A percentile compares a stretch with the other conserved stretches of the same genome.
Evolutionary conservation across 78 protist genomes (phyloP).

Genomic region (Dictyostelium firmibasis): DNA sequence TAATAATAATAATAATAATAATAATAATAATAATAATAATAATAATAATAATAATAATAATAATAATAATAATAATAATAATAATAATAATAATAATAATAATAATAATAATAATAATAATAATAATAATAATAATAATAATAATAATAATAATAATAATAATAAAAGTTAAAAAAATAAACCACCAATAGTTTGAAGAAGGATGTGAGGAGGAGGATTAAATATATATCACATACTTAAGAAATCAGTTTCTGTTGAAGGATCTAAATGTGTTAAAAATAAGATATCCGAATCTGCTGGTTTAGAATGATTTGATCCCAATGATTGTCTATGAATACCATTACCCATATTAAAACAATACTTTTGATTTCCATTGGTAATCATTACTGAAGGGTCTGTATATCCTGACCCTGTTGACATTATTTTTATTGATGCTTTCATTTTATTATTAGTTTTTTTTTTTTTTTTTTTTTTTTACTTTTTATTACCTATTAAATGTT

Average conservation of each 20-base stretch:
- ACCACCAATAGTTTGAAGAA: too few relatives aligned
- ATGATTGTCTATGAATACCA: conserved; percentile 30
- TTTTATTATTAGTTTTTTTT: not conserved
- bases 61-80: too few relatives aligned
- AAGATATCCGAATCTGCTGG: conserved; percentile 5
- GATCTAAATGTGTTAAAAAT: conserved; percentile 40
- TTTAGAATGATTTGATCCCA: not conserved
- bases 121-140: not conserved
- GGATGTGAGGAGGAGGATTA: too few relatives aligned
- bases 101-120: too few relatives aligned
- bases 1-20: too few relatives aligned
- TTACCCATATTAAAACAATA: conserved; percentile 47
- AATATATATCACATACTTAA: not conserved
- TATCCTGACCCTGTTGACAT: conserved; percentile 18
- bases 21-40: too few relatives aligned
- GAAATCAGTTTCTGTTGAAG: conserved; percentile 36
- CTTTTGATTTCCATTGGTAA: conserved; percentile 8
- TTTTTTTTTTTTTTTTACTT: not conserved
- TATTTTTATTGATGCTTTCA: conserved; percentile 55
- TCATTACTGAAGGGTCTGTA: conserved; percentile 49
- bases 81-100: not conserved
- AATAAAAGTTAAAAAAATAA: not conserved
- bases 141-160: too few relatives aligned
- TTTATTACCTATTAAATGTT: not conserved
- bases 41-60: too few relatives aligned